Evolutionary conservation across 805 yeast genomes (phyloP), one percentile per base, ranked within the genome.

Genomic region (Phaffomyces opuntiae): DNA sequence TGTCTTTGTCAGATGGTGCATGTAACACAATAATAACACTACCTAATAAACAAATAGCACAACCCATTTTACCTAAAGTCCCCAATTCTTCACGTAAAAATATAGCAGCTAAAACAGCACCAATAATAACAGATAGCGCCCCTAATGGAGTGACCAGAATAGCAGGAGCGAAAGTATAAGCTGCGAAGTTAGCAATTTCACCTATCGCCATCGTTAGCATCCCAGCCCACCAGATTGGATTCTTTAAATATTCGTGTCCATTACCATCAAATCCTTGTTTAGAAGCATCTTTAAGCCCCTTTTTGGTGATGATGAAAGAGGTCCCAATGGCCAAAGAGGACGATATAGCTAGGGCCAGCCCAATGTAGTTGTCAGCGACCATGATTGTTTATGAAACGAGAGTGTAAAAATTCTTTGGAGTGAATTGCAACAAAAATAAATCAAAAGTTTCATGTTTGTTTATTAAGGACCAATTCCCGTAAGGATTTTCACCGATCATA

Each of bases 201-300:
- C 96, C 96, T 21, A 88, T 66, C 3, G 93, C 95, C 96, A 88
- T 82, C 40, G 95, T 80, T 29, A 80, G 58, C 75, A 89, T 89
- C 12, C 96, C 96, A 0, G 91, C 86, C 87, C 95, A 86, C 96
- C 96, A 88, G 35, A 87, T 77, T 12, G 96, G 96, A 62, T 85
- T 87, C 53, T 75, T 80, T 51, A 88, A 68, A 60, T 88, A 88
- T 56, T 83, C 80, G 59, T 73, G 80, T n/a, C 89, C 88, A 49
- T 85, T 85, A 27, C 83, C 87, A 46, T 72, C 75, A 33, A 74
- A 70, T 3, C 87, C 87, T 47, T 79, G 80, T 47, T 73, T 70
- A 14, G 83, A 73, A 2, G 91, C 84, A 48, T 81, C 81, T 62
- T 80, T 75, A 27, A 89, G 75, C 11, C 96, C 96, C 60, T 84